Evolutionary conservation across 164 flowering plant species (phyloP), one percentile per base, ranked within the genome.

Genomic region (Magnolia officinalis): DNA sequence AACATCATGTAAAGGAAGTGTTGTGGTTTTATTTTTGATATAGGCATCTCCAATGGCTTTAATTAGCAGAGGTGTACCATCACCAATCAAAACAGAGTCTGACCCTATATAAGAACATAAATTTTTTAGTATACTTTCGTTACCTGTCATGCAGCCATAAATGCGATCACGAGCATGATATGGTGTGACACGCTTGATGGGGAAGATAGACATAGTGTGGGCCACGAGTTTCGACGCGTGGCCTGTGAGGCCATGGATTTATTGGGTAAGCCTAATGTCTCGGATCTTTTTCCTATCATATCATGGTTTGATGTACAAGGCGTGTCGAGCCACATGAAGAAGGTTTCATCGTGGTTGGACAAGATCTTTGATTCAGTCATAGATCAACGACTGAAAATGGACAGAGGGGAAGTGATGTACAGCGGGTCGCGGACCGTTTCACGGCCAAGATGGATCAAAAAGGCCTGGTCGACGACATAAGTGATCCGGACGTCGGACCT

Each of bases 231-330:
- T 50, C 76, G 84, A 75, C 67, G 75, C 3, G 81, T 82, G 67
- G 82, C 85, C 0, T 70, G 70, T 3, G 87, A 84, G 75, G 55
- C 87, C 51, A 81, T 81, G 0, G 75, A 23, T 37, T 37, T 85
- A 20, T 16, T 90, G 70, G 89, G 84, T 8, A 78, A 14, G 77
- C 90, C 90, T 8, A 87, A 90, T 63, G 23, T 88, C 31, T 89
- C 92, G 14, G 92, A 90, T 74, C 83, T 86, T 68, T 83, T 71
- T 31, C 91, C 92, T 6, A 76, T 50, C 11, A 29, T 90, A 50
- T 86, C 83, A 2, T n/a, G 85, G 71, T 80, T 89, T 11, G 92
- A 90, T 81, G 50, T 89, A 61, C 92, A 90, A 71, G 91, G 90
- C 11, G 9, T 88, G 3, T 72, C 67, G 61, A 83, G 70, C 52